Evolutionary conservation across 208 protist genomes (phyloP).

Genomic region (Crithidia mellificae): DNA sequence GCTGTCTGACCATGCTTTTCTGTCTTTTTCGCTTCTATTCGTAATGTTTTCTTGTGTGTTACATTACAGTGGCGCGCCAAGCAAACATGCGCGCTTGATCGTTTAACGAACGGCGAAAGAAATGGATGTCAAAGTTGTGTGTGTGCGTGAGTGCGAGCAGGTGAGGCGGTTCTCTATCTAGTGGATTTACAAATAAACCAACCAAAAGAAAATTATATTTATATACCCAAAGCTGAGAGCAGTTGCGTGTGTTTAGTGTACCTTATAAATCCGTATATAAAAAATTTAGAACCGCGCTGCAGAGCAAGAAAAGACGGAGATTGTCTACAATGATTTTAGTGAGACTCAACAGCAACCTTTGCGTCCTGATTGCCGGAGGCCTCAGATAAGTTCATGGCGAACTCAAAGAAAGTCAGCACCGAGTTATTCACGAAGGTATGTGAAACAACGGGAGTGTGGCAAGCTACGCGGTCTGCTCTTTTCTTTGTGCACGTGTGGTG

Average conservation of each 20-base stretch:
- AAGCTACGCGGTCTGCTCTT: too few species aligned
- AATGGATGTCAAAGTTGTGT: neutral
- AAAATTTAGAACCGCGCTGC: too few species aligned
- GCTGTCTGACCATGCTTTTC: neutral
- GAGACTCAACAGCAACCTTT: too few species aligned
- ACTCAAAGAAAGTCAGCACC: too few species aligned
- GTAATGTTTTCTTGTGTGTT: neutral
- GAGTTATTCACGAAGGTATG: too few species aligned
- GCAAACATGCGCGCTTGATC: neutral
- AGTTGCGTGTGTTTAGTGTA: neutral
- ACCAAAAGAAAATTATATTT: neutral
- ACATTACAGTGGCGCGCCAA: neutral
- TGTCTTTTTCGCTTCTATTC: neutral
- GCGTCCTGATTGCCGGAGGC: too few species aligned
- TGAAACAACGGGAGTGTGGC: too few species aligned
- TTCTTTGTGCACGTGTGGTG: too few species aligned
- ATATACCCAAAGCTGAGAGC: neutral
- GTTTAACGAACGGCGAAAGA: neutral
- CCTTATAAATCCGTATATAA: too few species aligned
- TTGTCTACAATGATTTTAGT: too few species aligned
- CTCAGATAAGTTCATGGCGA: too few species aligned
- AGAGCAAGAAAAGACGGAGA: too few species aligned
- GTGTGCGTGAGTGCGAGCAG: neutral
- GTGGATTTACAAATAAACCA: conserved; percentile 15
- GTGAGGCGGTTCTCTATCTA: conserved; percentile 6